Conservation (phyloP, 2,329 filamentous ascomycete species). For the Aspergillus aculeatinus region DNA sequence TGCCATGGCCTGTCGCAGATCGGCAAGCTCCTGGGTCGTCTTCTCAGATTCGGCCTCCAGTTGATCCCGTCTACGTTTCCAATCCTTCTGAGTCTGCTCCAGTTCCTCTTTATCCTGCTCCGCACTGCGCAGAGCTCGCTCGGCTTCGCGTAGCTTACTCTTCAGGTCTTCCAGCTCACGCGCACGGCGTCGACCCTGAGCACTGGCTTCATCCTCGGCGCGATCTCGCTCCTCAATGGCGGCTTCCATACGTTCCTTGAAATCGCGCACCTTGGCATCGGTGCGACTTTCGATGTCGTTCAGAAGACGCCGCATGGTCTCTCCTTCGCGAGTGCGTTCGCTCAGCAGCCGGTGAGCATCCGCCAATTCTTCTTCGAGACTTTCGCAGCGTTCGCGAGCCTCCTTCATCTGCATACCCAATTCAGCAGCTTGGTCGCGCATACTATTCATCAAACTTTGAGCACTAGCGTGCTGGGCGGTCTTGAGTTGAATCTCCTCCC, state of each 20-base stretch:
- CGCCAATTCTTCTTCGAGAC: conserved; percentile 84
- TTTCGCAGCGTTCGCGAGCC: conserved; percentile 75
- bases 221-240: conserved; percentile 93
- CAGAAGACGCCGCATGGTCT: conserved; percentile 89
- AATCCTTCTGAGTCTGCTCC: conserved; percentile 70
- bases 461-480: conserved; percentile 80
- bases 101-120: conserved; percentile 76
- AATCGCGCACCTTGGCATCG: conserved; percentile 79
- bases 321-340: conserved; percentile 85
- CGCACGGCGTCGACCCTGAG: conserved; percentile 70
- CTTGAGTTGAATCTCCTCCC: conserved; percentile 82
- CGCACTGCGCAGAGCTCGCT: conserved; percentile 70
- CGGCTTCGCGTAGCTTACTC: conserved; percentile 73
- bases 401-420: conserved; percentile 90
- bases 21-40: conserved; percentile 69
- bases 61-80: conserved; percentile 71
- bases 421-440: conserved; percentile 90
- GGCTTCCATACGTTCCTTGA: conserved; percentile 82
- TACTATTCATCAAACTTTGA: conserved; percentile 81
- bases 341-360: conserved; percentile 83
- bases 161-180: conserved; percentile 86
- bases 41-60: conserved; percentile 69
- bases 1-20: conserved; percentile 73
- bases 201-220: conserved; percentile 84
- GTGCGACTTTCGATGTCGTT: conserved; percentile 82